Base-by-base conservation (phyloP, 805 yeast genomes). In the Yarrowia keelungensis region DNA sequence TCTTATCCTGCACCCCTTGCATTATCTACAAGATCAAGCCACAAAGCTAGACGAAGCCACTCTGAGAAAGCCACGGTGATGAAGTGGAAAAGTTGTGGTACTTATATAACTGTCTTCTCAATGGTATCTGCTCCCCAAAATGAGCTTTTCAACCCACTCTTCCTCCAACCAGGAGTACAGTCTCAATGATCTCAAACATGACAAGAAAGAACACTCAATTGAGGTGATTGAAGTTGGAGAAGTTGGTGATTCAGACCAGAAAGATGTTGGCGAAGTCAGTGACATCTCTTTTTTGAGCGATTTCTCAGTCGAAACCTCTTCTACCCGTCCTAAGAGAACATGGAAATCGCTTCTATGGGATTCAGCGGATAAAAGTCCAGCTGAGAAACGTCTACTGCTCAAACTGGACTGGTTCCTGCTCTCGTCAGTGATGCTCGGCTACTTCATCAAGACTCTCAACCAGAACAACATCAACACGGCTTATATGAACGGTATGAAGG, bases 401-500 rank as follows among this genome's bases (percentile, higher is more conserved):
- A 80, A 80, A 67, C 73, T 80, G 32, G 83, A 80, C 71, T 74
- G 76, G 58, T 81, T 82, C 70, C 72, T 83, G 43, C 71, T 83
- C 50, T 75, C 79, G 35, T 81, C 83, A 3, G 76, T 83, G 0
- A 79, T 81, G 78, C 72, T 80, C 61, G 85, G 85, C 1, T 83
- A 82, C 72, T 83, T 82, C 72, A 79, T 81, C 71, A 83, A 83
- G 74, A 81, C 79, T 41, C 75, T 83, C 71, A 80, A 82, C 71
- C 82, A 78, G 71, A 74, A 73, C 43, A 83, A 83, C 72, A 73
- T 83, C 38, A 77, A 80, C 22, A 82, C 82, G 1, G 85, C 86
- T 0, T 82, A 81, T 72, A 79, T 83, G 47, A 82, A 81, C 70
- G 86, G 85, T 11, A 76, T 81, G 85, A 76, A 79, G 68, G 84